Conservation (phyloP, 805 yeast species). For the Kodamaea kaohsiungensis region DNA sequence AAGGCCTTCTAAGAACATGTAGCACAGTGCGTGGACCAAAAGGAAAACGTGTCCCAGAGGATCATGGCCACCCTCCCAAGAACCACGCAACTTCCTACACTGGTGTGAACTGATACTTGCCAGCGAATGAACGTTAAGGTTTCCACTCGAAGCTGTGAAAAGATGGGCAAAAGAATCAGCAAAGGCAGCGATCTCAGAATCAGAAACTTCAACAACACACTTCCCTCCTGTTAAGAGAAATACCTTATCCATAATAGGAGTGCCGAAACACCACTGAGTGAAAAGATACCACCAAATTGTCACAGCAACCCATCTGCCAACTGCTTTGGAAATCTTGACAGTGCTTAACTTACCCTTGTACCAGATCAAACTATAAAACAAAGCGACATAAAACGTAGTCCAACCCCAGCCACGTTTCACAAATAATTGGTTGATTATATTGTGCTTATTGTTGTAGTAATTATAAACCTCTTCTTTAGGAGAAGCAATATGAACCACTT, state of each 20-base stretch:
- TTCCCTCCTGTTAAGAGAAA: conserved; percentile 82
- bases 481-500: conserved; percentile 46
- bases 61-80: conserved; percentile 89
- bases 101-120: conserved; percentile 29
- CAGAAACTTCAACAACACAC: conserved; percentile 43
- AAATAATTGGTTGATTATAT: conserved; percentile 68
- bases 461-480: conserved; percentile 48
- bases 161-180: background rate
- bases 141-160: background rate
- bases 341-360: background rate
- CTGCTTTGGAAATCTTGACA: conserved; percentile 16
- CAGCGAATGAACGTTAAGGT: conserved; percentile 6
- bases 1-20: conserved; percentile 63
- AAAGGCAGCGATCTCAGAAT: conserved; percentile 9
- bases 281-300: conserved; percentile 84
- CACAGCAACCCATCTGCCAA: conserved; percentile 49
- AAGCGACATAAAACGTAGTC: conserved; percentile 50
- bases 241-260: conserved; percentile 86
- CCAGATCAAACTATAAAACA: conserved; percentile 26
- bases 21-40: conserved; percentile 62
- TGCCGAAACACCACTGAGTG: conserved; percentile 85
- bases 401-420: conserved; percentile 94
- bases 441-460: conserved; percentile 62
- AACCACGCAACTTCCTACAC: conserved; percentile 50
- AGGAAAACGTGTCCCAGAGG: conserved; percentile 94